Evolutionary conservation across 768 basidiomycete genomes (phyloP).

Genomic region (Ephemerocybe angulata): DNA sequence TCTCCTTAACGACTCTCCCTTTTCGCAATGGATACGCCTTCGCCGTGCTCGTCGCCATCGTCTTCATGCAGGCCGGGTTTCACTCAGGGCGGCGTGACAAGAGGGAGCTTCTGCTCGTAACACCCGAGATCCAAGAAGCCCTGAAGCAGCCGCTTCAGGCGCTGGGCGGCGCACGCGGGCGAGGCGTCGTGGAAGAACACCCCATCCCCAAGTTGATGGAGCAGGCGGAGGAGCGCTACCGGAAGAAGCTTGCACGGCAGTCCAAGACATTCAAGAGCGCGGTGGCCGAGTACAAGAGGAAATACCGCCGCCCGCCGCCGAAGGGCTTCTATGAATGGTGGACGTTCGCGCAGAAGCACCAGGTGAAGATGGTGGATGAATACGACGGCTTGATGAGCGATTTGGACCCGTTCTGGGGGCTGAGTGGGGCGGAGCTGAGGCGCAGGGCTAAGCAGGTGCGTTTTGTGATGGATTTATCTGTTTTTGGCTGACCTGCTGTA

Average conservation of each 20-base stretch:
- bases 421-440: conserved; percentile 62
- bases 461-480: not conserved
- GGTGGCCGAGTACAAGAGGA: conserved; percentile 66
- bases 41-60: conserved; percentile 36
- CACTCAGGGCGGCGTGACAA: conserved; percentile 27
- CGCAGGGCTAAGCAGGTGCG: conserved; percentile 49
- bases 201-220: conserved; percentile 78
- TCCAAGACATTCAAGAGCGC: conserved; percentile 70
- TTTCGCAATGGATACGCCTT: conserved; percentile 36
- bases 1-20: conserved; percentile 5
- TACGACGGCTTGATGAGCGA: conserved; percentile 70
- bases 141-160: not conserved
- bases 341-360: conserved; percentile 61
- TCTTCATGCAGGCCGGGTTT: conserved; percentile 51
- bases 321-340: conserved; percentile 85
- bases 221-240: conserved; percentile 64
- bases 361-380: conserved; percentile 75
- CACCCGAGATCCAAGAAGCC: not conserved
- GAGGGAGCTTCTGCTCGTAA: not conserved
- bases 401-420: conserved; percentile 71
- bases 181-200: conserved; percentile 34
- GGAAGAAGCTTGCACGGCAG: conserved; percentile 57
- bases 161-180: not conserved
- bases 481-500: conserved; percentile 20
- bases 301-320: conserved; percentile 73